Base-by-base conservation (phyloP, 768 basidiomycete species). In the Lactarius hatsudake region DNA sequence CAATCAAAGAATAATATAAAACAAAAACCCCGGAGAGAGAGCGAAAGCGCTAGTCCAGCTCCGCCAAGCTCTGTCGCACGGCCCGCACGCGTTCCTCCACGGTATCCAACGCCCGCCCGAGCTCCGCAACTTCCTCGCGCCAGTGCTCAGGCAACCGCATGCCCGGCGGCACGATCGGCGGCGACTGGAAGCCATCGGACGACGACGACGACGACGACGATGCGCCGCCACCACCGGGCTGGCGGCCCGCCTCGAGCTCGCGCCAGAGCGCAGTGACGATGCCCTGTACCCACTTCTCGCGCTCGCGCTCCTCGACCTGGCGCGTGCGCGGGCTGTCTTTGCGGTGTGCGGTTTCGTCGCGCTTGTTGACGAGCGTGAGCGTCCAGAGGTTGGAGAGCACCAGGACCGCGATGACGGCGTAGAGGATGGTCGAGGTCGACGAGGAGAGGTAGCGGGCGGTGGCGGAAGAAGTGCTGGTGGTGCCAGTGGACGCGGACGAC, bases 321-420 rank as follows among this genome's bases (percentile, higher is more conserved):
- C 75, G 80, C 76, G 81, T 82, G 73, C 75, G 80, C 75, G 82
- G 62, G 76, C 15, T 40, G 5, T 82, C 81, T 76, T 82, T 86
- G 42, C 78, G 73, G 45, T 79, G 72, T 28, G 79, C 79, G 8
- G 73, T 75, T 67, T 84, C 82, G 73, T 81, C 81, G 77, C 78
- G 81, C 75, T 77, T 76, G 71, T 79, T 84, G 67, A 80, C 80
- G 78, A 75, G 77, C 77, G 70, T 76, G 77, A 81, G 69, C 71
- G 87, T 89, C 92, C 79, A 87, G n/a, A 93, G 53, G 73, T 96
- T 96, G 71, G 87, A 91, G 51, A 92, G 66, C 68, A 95, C 84
- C 71, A 96, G 78, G 42, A 84, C 72, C 58, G 86, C 82, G 75
- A 95, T 90, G 64, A 92, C 81, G 71, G 89, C 83, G 73, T 84